Base-by-base conservation (phyloP, 495 filamentous ascomycete genomes). In the Talaromyces wortmannii region DNA sequence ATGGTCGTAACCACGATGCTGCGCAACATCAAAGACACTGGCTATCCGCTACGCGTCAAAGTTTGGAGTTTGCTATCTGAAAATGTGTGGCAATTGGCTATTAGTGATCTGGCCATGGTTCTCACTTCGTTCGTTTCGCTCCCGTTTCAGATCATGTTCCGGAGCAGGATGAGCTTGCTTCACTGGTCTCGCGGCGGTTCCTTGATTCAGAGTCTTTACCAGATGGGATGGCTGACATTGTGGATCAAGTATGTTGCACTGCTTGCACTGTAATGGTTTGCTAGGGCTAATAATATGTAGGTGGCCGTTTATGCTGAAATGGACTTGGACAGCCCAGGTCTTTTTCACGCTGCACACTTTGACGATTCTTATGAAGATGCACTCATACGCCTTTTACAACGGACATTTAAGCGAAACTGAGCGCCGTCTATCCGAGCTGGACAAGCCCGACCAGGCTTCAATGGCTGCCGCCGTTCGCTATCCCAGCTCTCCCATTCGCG, bases 341-440 rank as follows among this genome's bases (percentile, higher is more conserved):
- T 97, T 91, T 68, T 85, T 98, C 58, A 87, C 92, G 11, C 80
- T 98, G 13, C 94, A 98, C 66, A 86, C 90, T 40, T 80, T 98
- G 64, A 85, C 88, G 12, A 75, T 98, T 6, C 83, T 97, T 29
- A 98, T 98, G 94, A 98, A 98, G 74, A 90, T 98, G 78, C 94
- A 98, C 64, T 96, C 92, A 0, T 98, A 97, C 64, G 87, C 90
- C 29, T 97, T 97, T 71, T 98, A 98, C 73, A 96, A 94, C 63
- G 94, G 94, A 2, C 94, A 98, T 71, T 81, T 98, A 6, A 91
- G 86, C 56, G 88, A 91, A 62, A 95, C 89, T 0, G 81, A 91
- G 68, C 84, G 86, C 59, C 83, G 89, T 13, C 74, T 98, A 2
- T 80, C 78, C 47, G 83, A 82, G 31, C 84, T 98, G 8, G 94